Percentiles rank a stretch among this genome's conserved stretches.
Evolutionary conservation across 2,329 filamentous ascomycete species (phyloP).

Genomic region (Arthroderma sp.): DNA sequence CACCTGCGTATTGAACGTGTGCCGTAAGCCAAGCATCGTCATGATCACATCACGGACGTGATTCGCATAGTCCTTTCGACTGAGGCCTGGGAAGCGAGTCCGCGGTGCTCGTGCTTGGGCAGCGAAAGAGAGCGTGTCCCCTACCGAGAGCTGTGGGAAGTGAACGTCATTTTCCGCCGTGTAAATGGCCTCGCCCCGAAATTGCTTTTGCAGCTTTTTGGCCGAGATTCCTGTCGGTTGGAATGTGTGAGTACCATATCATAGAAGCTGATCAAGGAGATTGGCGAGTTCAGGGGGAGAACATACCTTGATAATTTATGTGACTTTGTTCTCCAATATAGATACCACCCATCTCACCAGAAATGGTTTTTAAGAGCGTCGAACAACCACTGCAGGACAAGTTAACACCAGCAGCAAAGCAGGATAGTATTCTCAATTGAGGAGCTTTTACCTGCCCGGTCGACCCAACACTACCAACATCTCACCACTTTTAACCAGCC

Average conservation of each 20-base stretch:
- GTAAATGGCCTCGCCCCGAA: conserved; percentile 72
- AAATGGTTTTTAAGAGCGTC: conserved; percentile 73
- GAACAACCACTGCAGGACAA: conserved; percentile 42
- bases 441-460: conserved; percentile 22
- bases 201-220: conserved; percentile 36
- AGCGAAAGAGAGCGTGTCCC: conserved; percentile 74
- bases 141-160: conserved; percentile 71
- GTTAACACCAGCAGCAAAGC: too few species aligned
- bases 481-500: conserved; percentile 41
- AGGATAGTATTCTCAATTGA: too few species aligned
- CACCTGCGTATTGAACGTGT: conserved; percentile 71
- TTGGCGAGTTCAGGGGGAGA: too few species aligned
- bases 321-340: conserved; percentile 54
- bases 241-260: too few species aligned
- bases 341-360: conserved; percentile 71
- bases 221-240: conserved; percentile 13
- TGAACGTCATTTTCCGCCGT: conserved; percentile 79
- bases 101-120: conserved; percentile 72
- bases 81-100: conserved; percentile 48
- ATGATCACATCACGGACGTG: conserved; percentile 33
- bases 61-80: conserved; percentile 20
- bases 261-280: too few species aligned
- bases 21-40: conserved; percentile 51
- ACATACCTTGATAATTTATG: conserved; percentile 58
- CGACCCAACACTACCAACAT: conserved; percentile 41